Conservation (phyloP, 2,329 filamentous ascomycete species). For the Trichoderma endophyticum region DNA sequence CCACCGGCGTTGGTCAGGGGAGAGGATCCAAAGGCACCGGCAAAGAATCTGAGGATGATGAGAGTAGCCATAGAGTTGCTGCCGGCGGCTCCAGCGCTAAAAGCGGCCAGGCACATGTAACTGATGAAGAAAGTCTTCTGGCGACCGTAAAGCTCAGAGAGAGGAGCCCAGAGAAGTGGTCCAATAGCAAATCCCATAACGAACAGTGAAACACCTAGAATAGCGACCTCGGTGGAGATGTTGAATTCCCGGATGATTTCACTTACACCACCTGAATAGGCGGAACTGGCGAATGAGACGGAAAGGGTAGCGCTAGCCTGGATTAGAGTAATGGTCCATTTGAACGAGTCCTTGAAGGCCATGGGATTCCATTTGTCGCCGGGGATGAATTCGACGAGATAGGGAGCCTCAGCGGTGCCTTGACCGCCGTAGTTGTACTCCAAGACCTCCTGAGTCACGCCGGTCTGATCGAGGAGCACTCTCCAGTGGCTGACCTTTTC, state of each 20-base stretch:
- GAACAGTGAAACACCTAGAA: conserved; percentile 62
- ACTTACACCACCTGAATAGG: conserved; percentile 57
- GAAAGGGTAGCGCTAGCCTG: conserved; percentile 65
- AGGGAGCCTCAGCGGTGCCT: conserved; percentile 66
- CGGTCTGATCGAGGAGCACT: conserved; percentile 55
- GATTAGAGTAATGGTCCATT: conserved; percentile 63
- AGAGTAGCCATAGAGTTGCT: conserved; percentile 57
- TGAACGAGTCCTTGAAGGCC: conserved; percentile 52
- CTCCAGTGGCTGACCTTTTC: conserved; percentile 45
- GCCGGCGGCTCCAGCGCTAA: conserved; percentile 59
- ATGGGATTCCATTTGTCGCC: conserved; percentile 66
- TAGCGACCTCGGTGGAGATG: conserved; percentile 50
- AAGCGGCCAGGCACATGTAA: conserved; percentile 56
- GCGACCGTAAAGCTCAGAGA: conserved; percentile 62
- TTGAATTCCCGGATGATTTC: conserved; percentile 55
- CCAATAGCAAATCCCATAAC: conserved; percentile 61
- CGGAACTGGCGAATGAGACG: conserved; percentile 67
- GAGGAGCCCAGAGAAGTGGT: conserved; percentile 63
- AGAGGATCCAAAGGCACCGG: conserved; percentile 60
- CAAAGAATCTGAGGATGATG: conserved; percentile 67
- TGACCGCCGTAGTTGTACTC: conserved; percentile 54
- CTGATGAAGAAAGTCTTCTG: conserved; percentile 59
- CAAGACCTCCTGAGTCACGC: conserved; percentile 55
- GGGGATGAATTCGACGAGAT: conserved; percentile 64
- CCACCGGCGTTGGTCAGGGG: conserved; percentile 62